Evolutionary conservation across 768 basidiomycete genomes (phyloP).

Genomic region (Agaricus subrufescens): DNA sequence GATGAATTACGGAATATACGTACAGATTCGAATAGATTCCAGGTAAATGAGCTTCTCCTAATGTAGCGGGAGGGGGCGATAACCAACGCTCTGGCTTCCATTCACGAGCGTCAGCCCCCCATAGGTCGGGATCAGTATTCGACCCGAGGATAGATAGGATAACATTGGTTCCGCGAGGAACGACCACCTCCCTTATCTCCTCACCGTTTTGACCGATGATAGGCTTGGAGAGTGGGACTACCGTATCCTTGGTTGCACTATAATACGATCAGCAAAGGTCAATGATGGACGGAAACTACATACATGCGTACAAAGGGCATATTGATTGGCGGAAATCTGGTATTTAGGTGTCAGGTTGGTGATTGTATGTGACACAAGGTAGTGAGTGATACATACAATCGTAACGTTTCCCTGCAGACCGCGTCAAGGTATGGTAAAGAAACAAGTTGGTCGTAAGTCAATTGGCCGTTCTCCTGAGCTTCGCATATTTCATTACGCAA

Average conservation of each 20-base stretch:
- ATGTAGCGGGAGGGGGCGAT: conserved; percentile 27
- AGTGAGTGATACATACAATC: conserved; percentile 22
- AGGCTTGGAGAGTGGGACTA: conserved; percentile 42
- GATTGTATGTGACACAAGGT: neutral
- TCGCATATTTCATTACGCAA: conserved; percentile 29
- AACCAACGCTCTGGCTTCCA: conserved; percentile 54
- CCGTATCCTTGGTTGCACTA: conserved; percentile 14
- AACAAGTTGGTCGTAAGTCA: conserved; percentile 33
- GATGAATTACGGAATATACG: conserved; percentile 8
- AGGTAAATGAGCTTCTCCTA: conserved; percentile 34
- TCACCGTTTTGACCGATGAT: conserved; percentile 32
- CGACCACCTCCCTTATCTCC: conserved; percentile 24
- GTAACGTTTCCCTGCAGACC: conserved; percentile 33
- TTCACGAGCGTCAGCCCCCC: conserved; percentile 42
- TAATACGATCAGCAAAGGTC: too few species aligned
- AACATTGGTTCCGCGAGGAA: conserved; percentile 35
- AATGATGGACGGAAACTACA: conserved; percentile 15
- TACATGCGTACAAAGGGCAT: neutral
- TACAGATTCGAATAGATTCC: conserved; percentile 42
- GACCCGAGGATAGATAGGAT: conserved; percentile 29
- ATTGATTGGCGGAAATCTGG: conserved; percentile 18
- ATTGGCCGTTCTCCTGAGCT: conserved; percentile 20
- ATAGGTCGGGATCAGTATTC: conserved; percentile 36
- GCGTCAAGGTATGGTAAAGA: conserved; percentile 35
- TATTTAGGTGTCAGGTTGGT: conserved; percentile 19